Percentiles rank a stretch among this genome's conserved stretches.
Conservation (phyloP, 208 protist genomes). For the Trypanosoma cruzi region DNA sequence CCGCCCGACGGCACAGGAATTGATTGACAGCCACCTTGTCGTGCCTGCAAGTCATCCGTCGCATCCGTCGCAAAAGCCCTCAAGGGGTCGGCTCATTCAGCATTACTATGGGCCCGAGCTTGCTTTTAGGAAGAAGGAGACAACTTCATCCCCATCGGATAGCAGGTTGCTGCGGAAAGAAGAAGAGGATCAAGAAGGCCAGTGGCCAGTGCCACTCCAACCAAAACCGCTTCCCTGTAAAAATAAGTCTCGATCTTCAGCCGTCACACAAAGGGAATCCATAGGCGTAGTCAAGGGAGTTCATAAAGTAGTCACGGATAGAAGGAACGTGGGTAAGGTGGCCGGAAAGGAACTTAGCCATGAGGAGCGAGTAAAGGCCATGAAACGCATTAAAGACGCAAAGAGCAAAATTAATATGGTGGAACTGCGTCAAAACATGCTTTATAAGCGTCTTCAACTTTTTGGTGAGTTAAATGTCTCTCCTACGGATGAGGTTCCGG, state of each 20-base stretch:
- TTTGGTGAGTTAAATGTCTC: constrained; percentile 38
- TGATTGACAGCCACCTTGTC: constrained; percentile 79
- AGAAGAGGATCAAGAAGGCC: background rate
- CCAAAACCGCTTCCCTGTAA: background rate
- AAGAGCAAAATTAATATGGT: constrained; percentile 52
- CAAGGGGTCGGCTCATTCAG: constrained; percentile 67
- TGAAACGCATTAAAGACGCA: constrained; percentile 28
- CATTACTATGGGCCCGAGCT: constrained; percentile 73
- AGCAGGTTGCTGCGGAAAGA: background rate
- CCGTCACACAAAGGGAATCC: background rate
- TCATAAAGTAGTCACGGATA: background rate
- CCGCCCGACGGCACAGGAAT: constrained; percentile 76
- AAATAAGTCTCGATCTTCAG: background rate
- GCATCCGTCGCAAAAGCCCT: constrained; percentile 79
- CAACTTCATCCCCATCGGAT: background rate
- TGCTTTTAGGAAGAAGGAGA: constrained; percentile 4
- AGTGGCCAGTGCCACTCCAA: background rate
- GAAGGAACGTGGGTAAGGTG: background rate
- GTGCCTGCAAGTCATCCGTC: constrained; percentile 80
- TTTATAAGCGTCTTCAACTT: constrained; percentile 40
- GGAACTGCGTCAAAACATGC: constrained; percentile 56
- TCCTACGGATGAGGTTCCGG: constrained; percentile 32
- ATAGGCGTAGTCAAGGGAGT: too few species aligned
- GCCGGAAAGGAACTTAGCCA: constrained; percentile 7
- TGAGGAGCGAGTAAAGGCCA: constrained; percentile 21